A percentile compares a stretch with the other conserved stretches of the same genome.
These are phyloP conservation scores for Monosporascus cannonballus DNA, from an alignment of 2,329 filamentous ascomycete genomes.

Conservation along the genomic window DNA sequence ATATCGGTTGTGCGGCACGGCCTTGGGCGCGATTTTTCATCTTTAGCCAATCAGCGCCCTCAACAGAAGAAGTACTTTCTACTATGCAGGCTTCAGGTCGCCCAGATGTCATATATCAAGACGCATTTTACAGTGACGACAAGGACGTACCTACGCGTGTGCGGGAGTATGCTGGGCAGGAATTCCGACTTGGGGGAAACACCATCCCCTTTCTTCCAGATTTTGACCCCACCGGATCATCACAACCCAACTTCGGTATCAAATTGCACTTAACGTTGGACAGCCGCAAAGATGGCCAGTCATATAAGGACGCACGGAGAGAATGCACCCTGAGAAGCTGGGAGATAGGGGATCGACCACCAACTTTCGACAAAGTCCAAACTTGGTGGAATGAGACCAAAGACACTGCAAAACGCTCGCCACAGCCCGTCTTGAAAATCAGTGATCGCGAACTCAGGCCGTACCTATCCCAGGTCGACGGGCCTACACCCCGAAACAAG, in stretches of 20 bases:
- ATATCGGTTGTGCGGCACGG: constrained; percentile 20
- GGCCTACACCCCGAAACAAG: constrained; percentile 74
- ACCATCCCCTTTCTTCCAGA: constrained; percentile 73
- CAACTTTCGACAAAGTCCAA: constrained; percentile 62
- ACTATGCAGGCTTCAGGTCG: constrained; percentile 53
- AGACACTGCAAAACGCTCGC: constrained; percentile 7
- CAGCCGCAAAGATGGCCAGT: constrained; percentile 41
- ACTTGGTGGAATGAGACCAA: constrained; percentile 54
- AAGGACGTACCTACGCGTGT: constrained; percentile 71
- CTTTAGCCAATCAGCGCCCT: constrained; percentile 27
- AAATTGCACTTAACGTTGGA: constrained; percentile 42
- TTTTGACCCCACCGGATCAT: constrained; percentile 62
- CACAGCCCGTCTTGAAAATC: constrained; percentile 13
- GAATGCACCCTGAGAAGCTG: constrained; percentile 63
- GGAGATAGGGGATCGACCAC: constrained; percentile 70
- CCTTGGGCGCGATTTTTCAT: constrained; percentile 23
- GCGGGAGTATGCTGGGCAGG: constrained; percentile 80
- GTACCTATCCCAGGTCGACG: constrained; percentile 77
- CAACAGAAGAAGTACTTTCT: constrained; percentile 37
- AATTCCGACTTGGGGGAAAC: constrained; percentile 71
- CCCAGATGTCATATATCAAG: constrained; percentile 72
- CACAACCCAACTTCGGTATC: constrained; percentile 49
- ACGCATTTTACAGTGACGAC: constrained; percentile 80
- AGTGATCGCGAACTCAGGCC: constrained; percentile 22
- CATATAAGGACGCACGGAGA: constrained; percentile 45